Evolutionary conservation across 495 filamentous ascomycete species (phyloP).

Genomic region (Rhypophila decipiens): DNA sequence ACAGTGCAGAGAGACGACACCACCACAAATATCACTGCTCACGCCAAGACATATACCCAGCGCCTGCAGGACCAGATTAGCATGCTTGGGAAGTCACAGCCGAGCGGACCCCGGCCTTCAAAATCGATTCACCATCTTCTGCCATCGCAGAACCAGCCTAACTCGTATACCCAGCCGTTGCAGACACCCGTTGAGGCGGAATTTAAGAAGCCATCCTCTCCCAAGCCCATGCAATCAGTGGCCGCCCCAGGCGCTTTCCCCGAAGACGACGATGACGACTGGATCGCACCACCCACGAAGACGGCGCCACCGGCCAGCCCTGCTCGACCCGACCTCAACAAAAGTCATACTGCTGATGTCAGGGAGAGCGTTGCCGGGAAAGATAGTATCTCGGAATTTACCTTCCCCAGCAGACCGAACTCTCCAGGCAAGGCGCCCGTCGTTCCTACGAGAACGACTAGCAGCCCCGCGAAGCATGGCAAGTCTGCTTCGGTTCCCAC

Average conservation of each 20-base stretch:
- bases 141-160: slow-evolving; percentile 19
- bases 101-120: slow-evolving; percentile 51
- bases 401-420: slow-evolving; percentile 30
- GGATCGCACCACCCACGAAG: slow-evolving; percentile 62
- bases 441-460: slow-evolving; percentile 26
- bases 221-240: slow-evolving; percentile 22
- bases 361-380: slow-evolving; percentile 51
- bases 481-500: slow-evolving; percentile 53
- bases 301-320: slow-evolving; percentile 24
- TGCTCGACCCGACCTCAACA: slow-evolving; percentile 44
- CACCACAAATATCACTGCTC: slow-evolving; percentile 33
- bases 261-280: slow-evolving; percentile 70
- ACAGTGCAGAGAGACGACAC: slow-evolving; percentile 28
- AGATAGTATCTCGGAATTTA: slow-evolving; percentile 30
- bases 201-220: slow-evolving; percentile 20
- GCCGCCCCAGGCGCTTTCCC: slow-evolving; percentile 48
- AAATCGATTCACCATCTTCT: slow-evolving; percentile 56
- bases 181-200: slow-evolving; percentile 50
- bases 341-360: slow-evolving; percentile 52
- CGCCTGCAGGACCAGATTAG: slow-evolving; percentile 87
- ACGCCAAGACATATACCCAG: slow-evolving; percentile 88
- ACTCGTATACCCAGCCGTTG: slow-evolving; percentile 2
- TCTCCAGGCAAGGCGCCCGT: slow-evolving; percentile 36
- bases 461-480: slow-evolving; percentile 35
- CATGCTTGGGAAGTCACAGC: slow-evolving; percentile 78